Conservation (phyloP, 805 yeast species). For the Jamesozyma rosinii region DNA sequence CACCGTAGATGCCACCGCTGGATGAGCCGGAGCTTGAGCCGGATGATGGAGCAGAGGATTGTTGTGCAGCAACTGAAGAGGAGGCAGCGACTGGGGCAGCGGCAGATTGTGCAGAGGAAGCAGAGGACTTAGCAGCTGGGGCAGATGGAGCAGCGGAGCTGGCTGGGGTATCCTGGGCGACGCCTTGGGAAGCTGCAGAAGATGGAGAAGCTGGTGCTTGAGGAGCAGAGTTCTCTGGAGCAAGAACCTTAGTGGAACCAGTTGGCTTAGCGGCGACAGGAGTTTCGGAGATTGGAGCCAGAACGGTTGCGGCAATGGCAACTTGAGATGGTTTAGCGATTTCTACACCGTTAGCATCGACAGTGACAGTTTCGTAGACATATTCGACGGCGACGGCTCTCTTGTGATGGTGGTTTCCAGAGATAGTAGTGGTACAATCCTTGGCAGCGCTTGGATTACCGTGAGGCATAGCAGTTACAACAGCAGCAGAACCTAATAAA, state of each 20-base stretch:
- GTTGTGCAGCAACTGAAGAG: conserved; percentile 20
- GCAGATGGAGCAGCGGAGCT: conserved; percentile 15
- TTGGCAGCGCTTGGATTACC: conserved; percentile 24
- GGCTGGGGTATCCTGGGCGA: conserved; percentile 18
- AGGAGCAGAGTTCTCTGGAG: neutral
- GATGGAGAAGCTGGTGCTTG: conserved; percentile 13
- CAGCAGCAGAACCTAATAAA: conserved; percentile 22
- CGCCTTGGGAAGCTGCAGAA: conserved; percentile 8
- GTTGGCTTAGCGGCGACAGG: conserved; percentile 2
- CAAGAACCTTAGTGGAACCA: neutral
- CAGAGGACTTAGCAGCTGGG: conserved; percentile 17
- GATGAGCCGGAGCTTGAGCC: conserved; percentile 30
- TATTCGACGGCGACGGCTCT: conserved; percentile 45
- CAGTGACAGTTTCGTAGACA: conserved; percentile 47
- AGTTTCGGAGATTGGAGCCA: neutral
- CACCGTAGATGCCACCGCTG: conserved; percentile 42
- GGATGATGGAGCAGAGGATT: conserved; percentile 22
- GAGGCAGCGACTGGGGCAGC: conserved; percentile 20
- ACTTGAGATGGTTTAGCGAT: conserved; percentile 8
- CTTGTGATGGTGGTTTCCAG: conserved; percentile 39
- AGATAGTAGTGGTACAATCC: conserved; percentile 26
- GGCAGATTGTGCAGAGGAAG: conserved; percentile 12
- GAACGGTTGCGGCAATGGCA: conserved; percentile 4
- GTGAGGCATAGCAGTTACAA: conserved; percentile 32
- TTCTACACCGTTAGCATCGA: conserved; percentile 60